Evolutionary conservation across 495 filamentous ascomycete species (phyloP).

Genomic region (Articulospora tetracladia): DNA sequence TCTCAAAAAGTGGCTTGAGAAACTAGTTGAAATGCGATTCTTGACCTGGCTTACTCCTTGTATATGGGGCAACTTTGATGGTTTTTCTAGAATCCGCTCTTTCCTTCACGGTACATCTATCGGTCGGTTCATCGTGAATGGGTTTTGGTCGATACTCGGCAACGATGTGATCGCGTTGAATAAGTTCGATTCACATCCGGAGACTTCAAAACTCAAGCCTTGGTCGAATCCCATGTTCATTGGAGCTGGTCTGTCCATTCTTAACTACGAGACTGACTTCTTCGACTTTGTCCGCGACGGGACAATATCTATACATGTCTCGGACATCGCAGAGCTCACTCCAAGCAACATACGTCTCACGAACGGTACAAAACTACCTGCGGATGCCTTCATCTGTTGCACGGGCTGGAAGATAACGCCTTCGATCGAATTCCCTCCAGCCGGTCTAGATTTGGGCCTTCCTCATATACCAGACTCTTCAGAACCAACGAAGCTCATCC

Average conservation of each 20-base stretch:
- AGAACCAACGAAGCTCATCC: background rate
- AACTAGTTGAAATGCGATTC: slow-evolving; percentile 59
- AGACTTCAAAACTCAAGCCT: slow-evolving; percentile 60
- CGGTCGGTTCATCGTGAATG: slow-evolving; percentile 64
- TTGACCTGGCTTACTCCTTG: slow-evolving; percentile 54
- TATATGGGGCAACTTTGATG: slow-evolving; percentile 30
- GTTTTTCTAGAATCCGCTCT: slow-evolving; percentile 32
- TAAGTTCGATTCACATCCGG: slow-evolving; percentile 55
- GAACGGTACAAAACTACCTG: slow-evolving; percentile 47
- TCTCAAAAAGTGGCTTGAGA: slow-evolving; percentile 55
- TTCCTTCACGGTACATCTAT: slow-evolving; percentile 66
- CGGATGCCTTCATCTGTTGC: slow-evolving; percentile 62
- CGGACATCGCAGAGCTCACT: slow-evolving; percentile 52
- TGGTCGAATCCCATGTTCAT: slow-evolving; percentile 64
- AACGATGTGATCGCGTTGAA: slow-evolving; percentile 57
- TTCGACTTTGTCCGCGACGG: slow-evolving; percentile 58
- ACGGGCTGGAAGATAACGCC: slow-evolving; percentile 67
- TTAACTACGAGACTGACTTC: slow-evolving; percentile 66
- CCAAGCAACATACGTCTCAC: slow-evolving; percentile 49
- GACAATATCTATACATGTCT: slow-evolving; percentile 56
- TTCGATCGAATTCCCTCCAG: slow-evolving; percentile 54
- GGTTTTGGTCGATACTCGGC: slow-evolving; percentile 61
- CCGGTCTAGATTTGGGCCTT: slow-evolving; percentile 28
- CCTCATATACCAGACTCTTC: background rate
- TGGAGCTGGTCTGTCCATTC: slow-evolving; percentile 57